A percentile compares a stretch with the other conserved stretches of the same genome.
Conservation (phyloP, 1,284 basidiomycete species). For the Volvariella volvacea region DNA sequence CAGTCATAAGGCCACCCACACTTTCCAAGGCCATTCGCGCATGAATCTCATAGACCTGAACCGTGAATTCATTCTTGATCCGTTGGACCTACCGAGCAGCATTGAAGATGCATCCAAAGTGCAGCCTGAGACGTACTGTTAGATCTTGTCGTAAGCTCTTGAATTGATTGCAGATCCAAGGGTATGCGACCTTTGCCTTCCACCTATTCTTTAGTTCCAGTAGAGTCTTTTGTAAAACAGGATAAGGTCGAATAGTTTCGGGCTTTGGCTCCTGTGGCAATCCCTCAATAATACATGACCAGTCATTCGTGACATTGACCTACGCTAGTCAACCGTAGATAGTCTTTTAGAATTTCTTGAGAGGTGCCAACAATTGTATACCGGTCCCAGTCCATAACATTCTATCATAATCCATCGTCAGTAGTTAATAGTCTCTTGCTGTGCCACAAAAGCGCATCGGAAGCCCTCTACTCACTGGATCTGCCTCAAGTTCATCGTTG, state of each 20-base stretch:
- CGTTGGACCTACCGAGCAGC: conserved; percentile 78
- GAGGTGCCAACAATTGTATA: conserved; percentile 93
- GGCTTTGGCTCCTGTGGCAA: conserved; percentile 82
- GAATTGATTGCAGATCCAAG: conserved; percentile 97
- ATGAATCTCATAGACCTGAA: conserved; percentile 97
- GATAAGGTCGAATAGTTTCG: conserved; percentile 87
- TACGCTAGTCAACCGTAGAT: conserved; percentile 90
- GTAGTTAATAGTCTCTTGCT: background rate
- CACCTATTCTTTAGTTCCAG: conserved; percentile 86
- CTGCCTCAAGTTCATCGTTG: conserved; percentile 60
- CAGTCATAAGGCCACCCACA: conserved; percentile 37
- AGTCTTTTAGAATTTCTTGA: conserved; percentile 90
- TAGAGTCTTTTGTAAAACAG: conserved; percentile 81
- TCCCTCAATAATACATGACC: conserved; percentile 6
- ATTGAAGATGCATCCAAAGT: conserved; percentile 6
- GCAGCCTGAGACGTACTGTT: conserved; percentile 58
- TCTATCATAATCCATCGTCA: conserved; percentile 38
- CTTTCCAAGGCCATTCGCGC: conserved; percentile 95
- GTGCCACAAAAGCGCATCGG: conserved; percentile 4
- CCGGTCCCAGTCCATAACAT: conserved; percentile 95
- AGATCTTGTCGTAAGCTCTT: conserved; percentile 97
- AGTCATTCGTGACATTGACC: conserved; percentile 17
- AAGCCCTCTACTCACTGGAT: conserved; percentile 46
- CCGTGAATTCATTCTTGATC: conserved; percentile 98
- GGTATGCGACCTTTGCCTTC: conserved; percentile 80